Evolutionary conservation across 176 grass and related monocot genomes (phyloP).

Genomic region (Aegilops umbellulata): DNA sequence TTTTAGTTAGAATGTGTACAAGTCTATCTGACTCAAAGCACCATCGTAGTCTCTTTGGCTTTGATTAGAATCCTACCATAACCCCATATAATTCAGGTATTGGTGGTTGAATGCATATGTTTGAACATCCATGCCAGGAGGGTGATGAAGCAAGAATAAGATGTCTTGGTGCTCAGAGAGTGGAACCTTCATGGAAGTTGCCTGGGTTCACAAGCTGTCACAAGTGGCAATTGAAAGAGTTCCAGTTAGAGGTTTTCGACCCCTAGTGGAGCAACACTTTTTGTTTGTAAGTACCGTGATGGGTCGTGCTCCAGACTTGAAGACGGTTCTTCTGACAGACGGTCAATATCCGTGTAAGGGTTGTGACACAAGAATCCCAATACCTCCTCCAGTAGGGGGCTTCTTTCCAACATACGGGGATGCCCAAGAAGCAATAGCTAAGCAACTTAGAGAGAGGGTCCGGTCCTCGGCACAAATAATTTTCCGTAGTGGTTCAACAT

Average conservation of each 20-base stretch:
- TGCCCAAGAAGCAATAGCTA: background rate
- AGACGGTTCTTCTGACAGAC: background rate
- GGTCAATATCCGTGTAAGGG: background rate
- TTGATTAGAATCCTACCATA: background rate
- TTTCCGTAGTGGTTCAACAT: background rate
- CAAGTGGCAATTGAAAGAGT: background rate
- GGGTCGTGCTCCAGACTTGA: background rate
- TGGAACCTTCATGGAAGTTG: background rate
- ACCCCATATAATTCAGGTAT: background rate
- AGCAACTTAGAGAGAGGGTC: background rate
- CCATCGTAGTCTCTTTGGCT: background rate
- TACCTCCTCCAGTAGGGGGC: background rate
- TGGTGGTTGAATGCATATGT: conserved; percentile 3
- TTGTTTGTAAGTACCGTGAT: background rate
- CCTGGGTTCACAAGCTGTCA: background rate
- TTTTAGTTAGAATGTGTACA: background rate
- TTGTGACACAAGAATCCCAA: background rate
- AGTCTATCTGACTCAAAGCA: background rate
- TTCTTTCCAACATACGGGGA: background rate
- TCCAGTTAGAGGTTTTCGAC: background rate
- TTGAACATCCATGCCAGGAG: background rate
- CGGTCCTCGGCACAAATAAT: background rate
- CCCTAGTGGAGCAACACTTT: background rate
- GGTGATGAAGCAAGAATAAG: background rate
- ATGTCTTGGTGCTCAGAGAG: background rate